These are phyloP conservation scores for Phytophthora lateralis DNA, from an alignment of 352 stramenopile genomes.

Conservation along the genomic window DNA sequence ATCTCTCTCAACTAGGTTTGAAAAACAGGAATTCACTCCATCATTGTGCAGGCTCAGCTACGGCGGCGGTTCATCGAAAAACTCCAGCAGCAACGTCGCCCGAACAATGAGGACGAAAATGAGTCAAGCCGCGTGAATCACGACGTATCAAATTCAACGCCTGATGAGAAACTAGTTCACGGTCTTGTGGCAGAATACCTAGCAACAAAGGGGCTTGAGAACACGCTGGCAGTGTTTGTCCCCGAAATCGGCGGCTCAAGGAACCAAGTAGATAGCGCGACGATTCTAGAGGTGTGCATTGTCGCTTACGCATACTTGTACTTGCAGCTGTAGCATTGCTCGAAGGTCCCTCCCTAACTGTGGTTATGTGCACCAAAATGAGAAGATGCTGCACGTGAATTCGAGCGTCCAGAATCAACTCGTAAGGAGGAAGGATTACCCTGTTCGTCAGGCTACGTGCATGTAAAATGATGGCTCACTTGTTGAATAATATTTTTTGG, in stretches of 20 bases:
- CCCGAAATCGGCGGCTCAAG: conserved; percentile 59
- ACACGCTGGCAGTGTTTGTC: conserved; percentile 71
- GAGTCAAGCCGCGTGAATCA: conserved; percentile 7
- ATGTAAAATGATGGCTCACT: neutral
- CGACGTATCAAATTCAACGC: conserved; percentile 21
- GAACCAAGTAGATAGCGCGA: conserved; percentile 49
- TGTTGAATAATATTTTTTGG: neutral
- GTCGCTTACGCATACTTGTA: neutral
- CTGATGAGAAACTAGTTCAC: conserved; percentile 61
- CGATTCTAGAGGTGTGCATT: conserved; percentile 46
- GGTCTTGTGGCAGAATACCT: conserved; percentile 69
- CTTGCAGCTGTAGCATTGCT: neutral
- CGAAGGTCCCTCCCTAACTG: neutral
- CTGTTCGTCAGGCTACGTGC: neutral
- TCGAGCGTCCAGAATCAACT: conserved; percentile 33
- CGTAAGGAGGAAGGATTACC: conserved; percentile 14
- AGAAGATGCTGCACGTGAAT: conserved; percentile 45
- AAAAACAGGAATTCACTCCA: neutral
- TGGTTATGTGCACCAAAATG: neutral
- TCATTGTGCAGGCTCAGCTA: conserved; percentile 55
- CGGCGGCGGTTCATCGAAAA: conserved; percentile 77
- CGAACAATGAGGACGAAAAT: conserved; percentile 18
- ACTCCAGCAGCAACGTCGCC: conserved; percentile 45
- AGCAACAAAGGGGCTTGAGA: conserved; percentile 48
- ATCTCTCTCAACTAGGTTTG: neutral